Evolutionary conservation across 2,329 filamentous ascomycete genomes (phyloP), one percentile per base, ranked within the genome.

Genomic region (Colletotrichum simmondsii): DNA sequence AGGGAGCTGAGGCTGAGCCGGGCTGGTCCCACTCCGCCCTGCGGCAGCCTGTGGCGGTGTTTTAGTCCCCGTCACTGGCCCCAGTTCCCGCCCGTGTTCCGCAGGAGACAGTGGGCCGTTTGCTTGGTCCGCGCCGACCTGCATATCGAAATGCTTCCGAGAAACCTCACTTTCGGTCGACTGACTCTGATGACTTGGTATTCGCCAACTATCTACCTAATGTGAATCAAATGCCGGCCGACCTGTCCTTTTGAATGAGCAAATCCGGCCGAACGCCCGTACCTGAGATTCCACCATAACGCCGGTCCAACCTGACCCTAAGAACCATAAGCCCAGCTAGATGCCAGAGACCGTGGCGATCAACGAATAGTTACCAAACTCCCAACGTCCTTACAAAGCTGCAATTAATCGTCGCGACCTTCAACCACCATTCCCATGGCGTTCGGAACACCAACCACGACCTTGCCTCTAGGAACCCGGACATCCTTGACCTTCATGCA

Each of bases 401-500:
- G 26, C n/a, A 10, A 2, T 19, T 46, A 65, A 22, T 65, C 62
- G 24, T 65, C 62, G 10, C 24, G 22, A n/a, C 88, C 89, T 74
- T 91, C 88, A 19, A 87, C 89, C n/a, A 90, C 83, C 88, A 91
- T 90, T 3, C 89, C 89, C 74, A 86, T 77, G 6, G 89, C 89
- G 76, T 90, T 91, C 5, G 89, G 88, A 67, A 91, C 86, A 7
- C 89, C 89, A 28, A 91, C 86, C 2, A 91, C 78, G 37, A 91
- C 87, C 63, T 87, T 87, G 2, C 88, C 89, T 42, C 85, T 83
- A 0, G 89, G 89, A 46, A 91, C 88, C 60, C 80, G 81, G 22
- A 88, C 85, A 53, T 87, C 83, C n/a, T 65, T 74, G 52, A 92
- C 88, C 77, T 88, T 90, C 87, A 92, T 91, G 80, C 90, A 91